Evolutionary conservation across 2,329 filamentous ascomycete genomes (phyloP).

Genomic region (Chrysoporthe austroafricana): DNA sequence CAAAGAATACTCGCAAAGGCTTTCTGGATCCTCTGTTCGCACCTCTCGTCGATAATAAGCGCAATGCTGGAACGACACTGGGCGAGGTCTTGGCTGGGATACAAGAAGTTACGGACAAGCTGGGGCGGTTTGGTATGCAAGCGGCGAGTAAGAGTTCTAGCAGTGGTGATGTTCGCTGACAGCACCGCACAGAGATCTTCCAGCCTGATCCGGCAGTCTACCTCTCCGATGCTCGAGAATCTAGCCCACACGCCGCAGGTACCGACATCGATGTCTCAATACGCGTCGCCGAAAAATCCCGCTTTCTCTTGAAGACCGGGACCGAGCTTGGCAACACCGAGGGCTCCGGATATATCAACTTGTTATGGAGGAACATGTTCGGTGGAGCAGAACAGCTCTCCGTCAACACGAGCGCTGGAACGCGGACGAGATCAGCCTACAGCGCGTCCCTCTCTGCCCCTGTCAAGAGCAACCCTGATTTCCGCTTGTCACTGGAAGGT

Average conservation of each 20-base stretch:
- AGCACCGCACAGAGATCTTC: conserved; percentile 71
- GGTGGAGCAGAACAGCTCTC: conserved; percentile 91
- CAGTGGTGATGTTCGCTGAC: conserved; percentile 5
- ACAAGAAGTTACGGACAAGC: conserved; percentile 70
- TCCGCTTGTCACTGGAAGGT: conserved; percentile 77
- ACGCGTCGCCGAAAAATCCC: conserved; percentile 76
- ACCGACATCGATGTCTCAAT: conserved; percentile 84
- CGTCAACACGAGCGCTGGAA: conserved; percentile 85
- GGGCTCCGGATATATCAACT: conserved; percentile 88
- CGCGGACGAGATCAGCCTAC: conserved; percentile 88
- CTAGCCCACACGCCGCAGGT: conserved; percentile 69
- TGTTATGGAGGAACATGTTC: conserved; percentile 88
- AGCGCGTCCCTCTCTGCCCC: conserved; percentile 84
- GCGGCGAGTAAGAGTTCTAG: background rate
- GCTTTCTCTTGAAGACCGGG: conserved; percentile 87
- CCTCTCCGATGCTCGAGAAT: conserved; percentile 74
- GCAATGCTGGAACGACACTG: conserved; percentile 73
- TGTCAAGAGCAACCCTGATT: conserved; percentile 80
- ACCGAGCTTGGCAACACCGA: conserved; percentile 94
- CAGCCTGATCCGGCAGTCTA: conserved; percentile 81
- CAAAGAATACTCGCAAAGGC: conserved; percentile 76
- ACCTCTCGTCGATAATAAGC: conserved; percentile 73
- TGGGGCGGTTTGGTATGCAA: conserved; percentile 75
- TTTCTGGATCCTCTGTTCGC: conserved; percentile 84
- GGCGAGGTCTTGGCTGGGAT: conserved; percentile 77